These are phyloP conservation scores for Sedum album DNA, from an alignment of 164 flowering plant species.

Conservation along the genomic window DNA sequence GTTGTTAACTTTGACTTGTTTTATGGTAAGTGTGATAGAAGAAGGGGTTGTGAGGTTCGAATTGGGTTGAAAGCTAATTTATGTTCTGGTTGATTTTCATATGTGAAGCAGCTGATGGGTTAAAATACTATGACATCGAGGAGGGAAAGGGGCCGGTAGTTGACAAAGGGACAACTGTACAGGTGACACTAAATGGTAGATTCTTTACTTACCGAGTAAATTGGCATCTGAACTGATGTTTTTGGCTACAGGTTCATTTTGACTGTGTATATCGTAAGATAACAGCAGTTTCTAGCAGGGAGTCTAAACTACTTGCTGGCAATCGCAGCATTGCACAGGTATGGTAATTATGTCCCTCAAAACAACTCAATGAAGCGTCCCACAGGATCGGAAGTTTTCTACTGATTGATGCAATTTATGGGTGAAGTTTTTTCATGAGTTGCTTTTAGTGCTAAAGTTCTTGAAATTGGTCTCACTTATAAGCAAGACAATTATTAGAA, in stretches of 20 bases:
- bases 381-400: neutral
- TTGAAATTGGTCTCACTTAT: no score
- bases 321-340: conserved; percentile 91
- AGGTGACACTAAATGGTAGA: conserved; percentile 31
- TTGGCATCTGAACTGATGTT: neutral
- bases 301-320: conserved; percentile 87
- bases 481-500: no score
- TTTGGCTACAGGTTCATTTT: conserved; percentile 63
- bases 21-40: no score
- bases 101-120: conserved; percentile 61
- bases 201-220: neutral
- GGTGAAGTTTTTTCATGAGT: no score
- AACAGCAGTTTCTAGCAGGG: conserved; percentile 84
- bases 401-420: no score
- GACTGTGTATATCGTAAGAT: conserved; percentile 82
- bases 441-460: no score
- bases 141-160: conserved; percentile 83
- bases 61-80: neutral
- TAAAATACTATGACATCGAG: conserved; percentile 76
- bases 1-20: no score
- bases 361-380: neutral
- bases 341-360: conserved; percentile 7
- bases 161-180: conserved; percentile 67
- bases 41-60: no score
- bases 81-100: neutral